phyloP scores from a whole-genome alignment of 371 early-diverging fungal species.

The Circinella minor region DNA sequence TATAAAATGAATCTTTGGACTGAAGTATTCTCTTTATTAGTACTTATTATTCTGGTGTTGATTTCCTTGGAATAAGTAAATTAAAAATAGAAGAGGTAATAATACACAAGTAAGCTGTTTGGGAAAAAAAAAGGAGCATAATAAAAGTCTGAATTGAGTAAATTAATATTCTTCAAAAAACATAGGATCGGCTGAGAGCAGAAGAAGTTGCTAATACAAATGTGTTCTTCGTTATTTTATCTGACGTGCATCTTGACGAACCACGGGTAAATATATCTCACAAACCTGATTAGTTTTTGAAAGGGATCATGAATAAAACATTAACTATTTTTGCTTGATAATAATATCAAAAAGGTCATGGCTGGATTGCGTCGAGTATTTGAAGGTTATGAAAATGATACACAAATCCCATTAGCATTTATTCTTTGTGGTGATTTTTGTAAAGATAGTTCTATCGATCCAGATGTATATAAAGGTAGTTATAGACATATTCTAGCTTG shows the following conservation, averaged over 20 bases:
- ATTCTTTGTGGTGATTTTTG: conserved; percentile 87
- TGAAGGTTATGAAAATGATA: conserved; percentile 63
- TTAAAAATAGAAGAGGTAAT: conserved; percentile 54
- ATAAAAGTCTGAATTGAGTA: not conserved
- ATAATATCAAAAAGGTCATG: conserved; percentile 39
- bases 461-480: conserved; percentile 46
- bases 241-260: conserved; percentile 88
- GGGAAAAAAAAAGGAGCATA: not conserved
- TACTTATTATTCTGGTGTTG: conserved; percentile 54
- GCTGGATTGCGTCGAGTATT: conserved; percentile 68
- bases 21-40: conserved; percentile 16
- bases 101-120: too few species aligned
- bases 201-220: conserved; percentile 61
- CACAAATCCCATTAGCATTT: conserved; percentile 78
- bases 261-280: conserved; percentile 57
- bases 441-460: conserved; percentile 44
- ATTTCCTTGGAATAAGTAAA: conserved; percentile 62
- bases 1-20: too few species aligned
- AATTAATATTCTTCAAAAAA: not conserved
- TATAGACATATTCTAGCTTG: not conserved
- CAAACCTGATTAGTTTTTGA: not conserved
- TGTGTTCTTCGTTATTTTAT: conserved; percentile 76
- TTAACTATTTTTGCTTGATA: not conserved
- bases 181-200: conserved; percentile 23
- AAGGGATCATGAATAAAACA: not conserved